Evolutionary conservation across 1,284 basidiomycete species (phyloP), one percentile per base, ranked within the genome.

Genomic region (Sporisorium graminicola): DNA sequence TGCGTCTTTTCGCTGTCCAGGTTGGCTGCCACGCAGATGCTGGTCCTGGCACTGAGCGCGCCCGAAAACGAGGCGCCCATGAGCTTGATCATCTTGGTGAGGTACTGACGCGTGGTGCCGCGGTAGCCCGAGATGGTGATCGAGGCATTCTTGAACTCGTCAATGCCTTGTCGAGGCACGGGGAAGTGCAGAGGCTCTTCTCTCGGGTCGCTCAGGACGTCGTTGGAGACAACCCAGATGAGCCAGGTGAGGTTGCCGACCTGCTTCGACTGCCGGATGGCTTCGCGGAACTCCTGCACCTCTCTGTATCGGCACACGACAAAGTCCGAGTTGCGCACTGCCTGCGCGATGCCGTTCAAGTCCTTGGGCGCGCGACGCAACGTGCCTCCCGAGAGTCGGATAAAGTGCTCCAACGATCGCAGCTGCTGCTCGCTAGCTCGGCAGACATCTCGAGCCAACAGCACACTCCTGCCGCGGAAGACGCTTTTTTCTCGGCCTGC

Each of bases 91-190:
- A 96, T 87, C 71, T 90, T 91, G 87, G 94, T 94, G 56, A 96
- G 88, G 82, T 95, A 95, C 58, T 94, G 92, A 6, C 94, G 89
- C 3, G 91, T 89, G 54, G 91, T 90, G 2, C 93, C 94, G 0
- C 92, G 92, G 83, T 95, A 95, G 84, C 94, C 95, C 0, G 94
- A 93, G 1, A 95, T 88, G 0, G 94, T 93, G 65, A 95, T 91
- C 67, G 90, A 87, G 91, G 93, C 14, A 81, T 87, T 18, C 80
- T 84, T 54, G 59, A 82, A 80, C 29, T 71, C 79, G 14, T 65
- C 66, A 13, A 89, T 86, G 0, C 86, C 84, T 9, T 82, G 81
- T n/a, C 78, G 79, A 0, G 89, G 89, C 2, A 88, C 86, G 0
- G 90, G 90, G 65, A 89, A 91, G 79, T 91, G 90, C 5, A 90